Evolutionary conservation across 176 grass and related monocot genomes (phyloP).

Genomic region (Elaeis guineensis): DNA sequence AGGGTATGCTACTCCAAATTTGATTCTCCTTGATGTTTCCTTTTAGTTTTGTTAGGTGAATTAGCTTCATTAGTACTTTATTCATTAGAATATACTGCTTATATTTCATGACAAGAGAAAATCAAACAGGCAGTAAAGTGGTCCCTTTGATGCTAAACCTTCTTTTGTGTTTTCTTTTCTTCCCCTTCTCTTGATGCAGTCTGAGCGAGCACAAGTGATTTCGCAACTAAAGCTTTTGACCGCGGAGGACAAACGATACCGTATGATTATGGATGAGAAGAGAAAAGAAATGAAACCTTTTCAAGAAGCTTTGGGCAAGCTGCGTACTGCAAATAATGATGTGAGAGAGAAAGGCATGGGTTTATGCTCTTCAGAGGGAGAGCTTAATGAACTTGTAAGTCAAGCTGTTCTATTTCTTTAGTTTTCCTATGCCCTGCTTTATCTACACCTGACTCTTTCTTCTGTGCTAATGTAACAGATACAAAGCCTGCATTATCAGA

Average conservation of each 20-base stretch:
- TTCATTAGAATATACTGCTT: too few relatives aligned
- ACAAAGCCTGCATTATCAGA: slow-evolving; percentile 64
- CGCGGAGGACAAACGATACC: slow-evolving; percentile 65
- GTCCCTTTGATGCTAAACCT: too few relatives aligned
- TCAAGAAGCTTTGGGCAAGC: slow-evolving; percentile 63
- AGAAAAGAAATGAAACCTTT: slow-evolving; percentile 73
- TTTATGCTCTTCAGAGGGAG: slow-evolving; percentile 84
- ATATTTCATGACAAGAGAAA: too few relatives aligned
- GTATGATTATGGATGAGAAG: slow-evolving; percentile 58
- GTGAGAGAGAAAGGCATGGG: slow-evolving; percentile 67
- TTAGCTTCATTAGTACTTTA: too few relatives aligned
- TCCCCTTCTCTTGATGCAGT: slow-evolving; percentile 25
- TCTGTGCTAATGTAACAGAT: slow-evolving; percentile 39
- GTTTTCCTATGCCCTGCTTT: background rate
- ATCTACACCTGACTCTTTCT: too few relatives aligned
- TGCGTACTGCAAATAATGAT: slow-evolving; percentile 72
- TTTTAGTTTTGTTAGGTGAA: too few relatives aligned
- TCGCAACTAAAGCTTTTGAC: slow-evolving; percentile 54
- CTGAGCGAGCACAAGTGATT: slow-evolving; percentile 53
- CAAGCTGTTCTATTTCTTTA: background rate
- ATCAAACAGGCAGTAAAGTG: too few relatives aligned
- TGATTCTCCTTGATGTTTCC: too few relatives aligned
- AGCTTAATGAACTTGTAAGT: slow-evolving; percentile 70
- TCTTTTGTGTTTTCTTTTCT: background rate
- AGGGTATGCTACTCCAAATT: slow-evolving; percentile 39